Evolutionary conservation across 2,329 filamentous ascomycete genomes (phyloP).

Genomic region (Pseudocercospora macadamiae): DNA sequence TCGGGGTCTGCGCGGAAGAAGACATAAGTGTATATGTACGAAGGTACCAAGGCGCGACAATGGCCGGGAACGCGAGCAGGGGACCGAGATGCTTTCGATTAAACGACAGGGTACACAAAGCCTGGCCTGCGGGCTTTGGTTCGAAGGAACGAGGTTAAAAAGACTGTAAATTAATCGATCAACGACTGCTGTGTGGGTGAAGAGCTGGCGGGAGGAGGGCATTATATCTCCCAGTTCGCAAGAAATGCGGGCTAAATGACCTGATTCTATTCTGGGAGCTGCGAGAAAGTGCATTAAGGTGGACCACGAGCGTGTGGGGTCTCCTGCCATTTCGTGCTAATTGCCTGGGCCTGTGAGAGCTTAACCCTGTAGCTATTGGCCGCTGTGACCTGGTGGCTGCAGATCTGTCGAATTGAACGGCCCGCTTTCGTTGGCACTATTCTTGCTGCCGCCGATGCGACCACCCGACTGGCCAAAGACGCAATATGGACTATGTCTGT

Average conservation of each 20-base stretch:
- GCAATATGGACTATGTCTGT: conserved; percentile 24
- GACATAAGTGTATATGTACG: conserved; percentile 53
- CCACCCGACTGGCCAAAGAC: conserved; percentile 28
- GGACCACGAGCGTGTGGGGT: conserved; percentile 26
- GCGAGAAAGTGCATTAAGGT: conserved; percentile 22
- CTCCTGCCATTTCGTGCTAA: conserved; percentile 29
- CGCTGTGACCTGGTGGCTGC: conserved; percentile 30
- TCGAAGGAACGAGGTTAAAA: conserved; percentile 41
- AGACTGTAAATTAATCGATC: conserved; percentile 53
- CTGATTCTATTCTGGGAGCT: conserved; percentile 53
- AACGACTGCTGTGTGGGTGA: conserved; percentile 43
- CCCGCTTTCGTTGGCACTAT: conserved; percentile 26
- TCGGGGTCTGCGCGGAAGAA: conserved; percentile 45
- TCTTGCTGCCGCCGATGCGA: conserved; percentile 28
- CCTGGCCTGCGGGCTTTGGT: conserved; percentile 52
- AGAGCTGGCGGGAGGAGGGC: conserved; percentile 41
- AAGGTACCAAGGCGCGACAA: conserved; percentile 35
- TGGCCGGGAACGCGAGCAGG: conserved; percentile 37
- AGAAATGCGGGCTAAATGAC: conserved; percentile 43
- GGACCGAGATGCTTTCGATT: conserved; percentile 39
- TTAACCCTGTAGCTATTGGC: conserved; percentile 29
- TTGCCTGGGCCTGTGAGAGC: conserved; percentile 27
- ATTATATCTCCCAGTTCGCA: conserved; percentile 52
- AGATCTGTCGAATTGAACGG: conserved; percentile 30
- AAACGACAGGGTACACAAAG: conserved; percentile 48